Conservation (phyloP, 768 basidiomycete genomes). For the Mycena haematopus region DNA sequence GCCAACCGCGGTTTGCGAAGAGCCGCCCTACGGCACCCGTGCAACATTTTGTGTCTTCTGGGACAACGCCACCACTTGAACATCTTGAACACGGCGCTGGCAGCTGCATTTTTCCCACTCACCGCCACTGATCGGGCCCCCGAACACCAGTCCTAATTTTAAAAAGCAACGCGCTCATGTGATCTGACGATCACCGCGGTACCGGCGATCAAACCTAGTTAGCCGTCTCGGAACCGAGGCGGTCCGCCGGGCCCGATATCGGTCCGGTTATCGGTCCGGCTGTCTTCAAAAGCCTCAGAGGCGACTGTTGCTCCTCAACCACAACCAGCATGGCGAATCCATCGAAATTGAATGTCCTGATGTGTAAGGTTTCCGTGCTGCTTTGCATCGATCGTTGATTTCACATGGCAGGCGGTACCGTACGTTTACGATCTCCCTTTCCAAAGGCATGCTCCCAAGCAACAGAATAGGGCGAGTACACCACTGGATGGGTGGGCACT, state of each 20-base stretch:
- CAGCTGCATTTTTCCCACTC: too few species aligned
- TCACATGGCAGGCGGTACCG: slow-evolving; percentile 46
- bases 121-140: too few species aligned
- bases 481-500: slow-evolving; percentile 91
- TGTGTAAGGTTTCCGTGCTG: slow-evolving; percentile 60
- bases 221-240: neutral
- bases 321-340: slow-evolving; percentile 45
- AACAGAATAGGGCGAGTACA: slow-evolving; percentile 71
- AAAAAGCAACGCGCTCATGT: too few species aligned
- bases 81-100: slow-evolving; percentile 14
- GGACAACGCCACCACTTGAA: slow-evolving; percentile 17
- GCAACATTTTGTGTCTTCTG: slow-evolving; percentile 13
- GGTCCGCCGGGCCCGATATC: neutral
- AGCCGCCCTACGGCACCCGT: too few species aligned
- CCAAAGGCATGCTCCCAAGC: too few species aligned
- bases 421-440: slow-evolving; percentile 29
- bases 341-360: slow-evolving; percentile 70
- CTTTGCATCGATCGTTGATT: slow-evolving; percentile 27
- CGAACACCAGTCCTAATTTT: too few species aligned
- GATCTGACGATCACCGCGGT: too few species aligned
- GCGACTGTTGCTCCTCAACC: slow-evolving; percentile 1
- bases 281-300: neutral
- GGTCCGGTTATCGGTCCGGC: neutral
- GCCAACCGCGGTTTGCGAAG: too few species aligned
- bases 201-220: too few species aligned